A percentile compares a stretch with the other conserved stretches of the same genome.
These are phyloP conservation scores for Pseudodiploospora longispora DNA, from an alignment of 2,329 filamentous ascomycete species.

Conservation along the genomic window DNA sequence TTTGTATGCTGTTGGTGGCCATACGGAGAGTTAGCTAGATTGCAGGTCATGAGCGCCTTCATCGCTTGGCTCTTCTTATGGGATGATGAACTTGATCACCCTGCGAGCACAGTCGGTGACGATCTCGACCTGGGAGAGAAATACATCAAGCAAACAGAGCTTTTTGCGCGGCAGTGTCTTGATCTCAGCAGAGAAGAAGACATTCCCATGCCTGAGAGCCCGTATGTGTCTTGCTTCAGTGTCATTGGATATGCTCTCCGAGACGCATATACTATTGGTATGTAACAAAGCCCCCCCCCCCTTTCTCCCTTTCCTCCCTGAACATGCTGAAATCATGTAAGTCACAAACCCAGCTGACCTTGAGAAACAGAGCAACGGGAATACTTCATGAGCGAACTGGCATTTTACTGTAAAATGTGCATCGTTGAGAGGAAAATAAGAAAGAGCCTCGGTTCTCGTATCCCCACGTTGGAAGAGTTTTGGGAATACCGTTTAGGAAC, in stretches of 20 bases:
- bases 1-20: background rate
- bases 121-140: background rate
- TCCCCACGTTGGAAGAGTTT: background rate
- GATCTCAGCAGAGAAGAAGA: background rate
- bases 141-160: background rate
- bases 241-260: background rate
- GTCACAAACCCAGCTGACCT: background rate
- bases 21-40: background rate
- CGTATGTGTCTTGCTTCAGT: background rate
- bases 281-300: background rate
- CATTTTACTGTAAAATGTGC: background rate
- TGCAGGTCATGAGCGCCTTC: background rate
- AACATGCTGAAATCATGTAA: background rate
- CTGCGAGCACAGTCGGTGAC: background rate
- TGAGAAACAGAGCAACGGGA: background rate
- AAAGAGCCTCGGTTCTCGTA: background rate
- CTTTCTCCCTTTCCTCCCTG: too few species aligned
- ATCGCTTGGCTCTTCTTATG: background rate
- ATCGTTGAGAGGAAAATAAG: background rate
- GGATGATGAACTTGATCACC: background rate
- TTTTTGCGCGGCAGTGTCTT: background rate
- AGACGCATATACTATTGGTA: background rate
- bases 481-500: background rate
- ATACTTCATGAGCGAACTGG: background rate
- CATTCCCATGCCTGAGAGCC: background rate